Evolutionary conservation across 169 alveolate species (phyloP), one percentile per base, ranked within the genome.

Genomic region (Cryptosporidium viatorum): DNA sequence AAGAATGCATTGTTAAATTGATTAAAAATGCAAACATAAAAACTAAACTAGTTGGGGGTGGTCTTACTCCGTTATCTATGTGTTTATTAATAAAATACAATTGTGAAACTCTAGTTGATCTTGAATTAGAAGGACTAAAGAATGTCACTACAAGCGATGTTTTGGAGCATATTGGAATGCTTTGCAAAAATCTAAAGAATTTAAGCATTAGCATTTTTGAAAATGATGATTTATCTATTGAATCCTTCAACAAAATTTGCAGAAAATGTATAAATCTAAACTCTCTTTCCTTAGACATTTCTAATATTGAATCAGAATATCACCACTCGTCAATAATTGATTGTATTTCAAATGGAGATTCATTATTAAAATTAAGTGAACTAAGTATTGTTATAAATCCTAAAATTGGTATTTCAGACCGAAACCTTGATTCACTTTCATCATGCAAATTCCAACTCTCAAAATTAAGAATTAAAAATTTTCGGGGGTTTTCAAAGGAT

Each of bases 91-190:
- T 80, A 35, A 80, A 80, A 41, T 29, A 29, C 23, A 80, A 62
- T 65, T 37, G 45, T 2, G 52, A 62, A 26, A 31, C 65, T 21
- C 31, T 80, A 26, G 26, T 45, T 26, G 39, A 59, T 23, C 68
- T 80, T 37, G 89, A 80, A 62, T 65, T 80, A 33, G 89, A 80
- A 12, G 89, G 89, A 45, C 75, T 80, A 29, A 65, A 23, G 29
- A 80, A 80, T 62, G 69, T 80, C 4, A 65, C 62, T 29, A 80
- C 89, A 23, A 62, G 89, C 23, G 89, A 80, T 80, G 71, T 80
- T 41, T 60, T 80, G 39, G 55, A 62, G 10, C 59, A 65, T 65
- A 80, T 80, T 31, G 84, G 67, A 29, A 43, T 29, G 26, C 33
- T 65, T 5, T 70, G 84, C 26, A n/a, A 0, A 41, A 70, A 70